Base-by-base conservation (phyloP, 331 rosid species). In the Pyrus hybrid region DNA sequence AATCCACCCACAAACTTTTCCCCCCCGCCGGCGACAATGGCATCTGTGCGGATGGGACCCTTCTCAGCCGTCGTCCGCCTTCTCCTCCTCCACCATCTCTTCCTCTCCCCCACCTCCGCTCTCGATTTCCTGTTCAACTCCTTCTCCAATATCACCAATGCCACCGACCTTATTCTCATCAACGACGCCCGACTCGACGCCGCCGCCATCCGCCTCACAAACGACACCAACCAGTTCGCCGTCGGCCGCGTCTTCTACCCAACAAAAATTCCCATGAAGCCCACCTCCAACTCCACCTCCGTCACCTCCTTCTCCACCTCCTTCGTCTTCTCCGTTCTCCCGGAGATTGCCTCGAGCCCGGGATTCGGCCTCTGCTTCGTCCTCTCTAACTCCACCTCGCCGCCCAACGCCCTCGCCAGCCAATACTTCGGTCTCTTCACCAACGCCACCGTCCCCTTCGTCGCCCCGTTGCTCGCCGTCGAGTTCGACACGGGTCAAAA, bases 361-460 rank as follows among this genome's bases (percentile, higher is more conserved):
- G 97, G 97, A 2, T 91, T 91, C 72, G 98, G 97, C 16, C 86
- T 93, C 74, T 87, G 95, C 85, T 93, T 93, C 63, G 80, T 88
- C 5, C 91, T 93, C 33, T 82, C 93, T 45, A 82, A 87, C 80
- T 75, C 83, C 22, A 88, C 93, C 21, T 82, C 91, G 16, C 97
- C 91, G 53, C 93, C 93, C 30, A 83, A 76, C 17, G 97, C 93
- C 1, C 41, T 93, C 58, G 89, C 97, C 13, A 79, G 96, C 74
- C 98, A 93, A 75, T 91, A 88, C n/a, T n/a, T n/a, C n/a, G n/a
- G n/a, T n/a, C n/a, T n/a, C n/a, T n/a, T n/a, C n/a, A n/a, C n/a
- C n/a, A 85, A 88, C 87, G 84, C 89, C 6, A 79, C 87, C 3
- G 67, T 45, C 8, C 84, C 84, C 16, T 0, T 77, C 20, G 74